Evolutionary conservation across 768 basidiomycete species (phyloP), one percentile per base, ranked within the genome.

Genomic region (Dictyophora rubrovolvata): DNA sequence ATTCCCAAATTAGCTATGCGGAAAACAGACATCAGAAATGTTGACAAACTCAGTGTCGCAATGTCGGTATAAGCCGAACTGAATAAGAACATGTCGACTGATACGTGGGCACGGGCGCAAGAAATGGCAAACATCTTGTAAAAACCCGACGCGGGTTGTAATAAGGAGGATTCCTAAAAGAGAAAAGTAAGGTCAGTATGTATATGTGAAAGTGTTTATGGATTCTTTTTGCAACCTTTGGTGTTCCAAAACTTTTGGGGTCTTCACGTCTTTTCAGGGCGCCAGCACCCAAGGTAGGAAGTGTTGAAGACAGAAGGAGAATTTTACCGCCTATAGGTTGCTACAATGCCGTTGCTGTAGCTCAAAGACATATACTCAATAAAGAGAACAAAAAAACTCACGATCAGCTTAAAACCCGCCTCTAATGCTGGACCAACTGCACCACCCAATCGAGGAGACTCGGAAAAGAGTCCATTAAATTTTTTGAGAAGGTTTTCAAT

Each of bases 111-210:
- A 60, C 94, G 84, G 12, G 95, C 97, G 69, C 95, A 98, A 65
- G 97, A 95, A 67, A 98, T 99, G 17, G 96, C 93, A 64, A 98
- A 97, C 0, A 90, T 92, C 77, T 99, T 99, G 79, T 97, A 98
- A 76, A 95, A 99, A 3, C 87, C 81, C n/a, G 87, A 88, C 0
- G 89, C 93, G n/a, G 96, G 81, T 76, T 94, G 93, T 35, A 99
- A 80, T 10, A 99, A 76, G 12, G 83, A 82, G 11, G 92, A 94
- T 78, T 99, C 96, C 86, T 42, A 42, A 42, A 42, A 42, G n/a
- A 42, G 42, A 12, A 14, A 42, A 14, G n/a, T 12, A 28, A 28
- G 28, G 28, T 28, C 7, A 28, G 4, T 28, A 28, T 28, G 28
- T 42, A 42, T 9, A 14, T 12, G 42, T 14, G 12, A 42, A n/a